Percentiles rank a stretch among this genome's conserved stretches.
These are phyloP conservation scores for Paecilomyces variotii DNA, from an alignment of 2,329 filamentous ascomycete species.

Conservation along the genomic window DNA sequence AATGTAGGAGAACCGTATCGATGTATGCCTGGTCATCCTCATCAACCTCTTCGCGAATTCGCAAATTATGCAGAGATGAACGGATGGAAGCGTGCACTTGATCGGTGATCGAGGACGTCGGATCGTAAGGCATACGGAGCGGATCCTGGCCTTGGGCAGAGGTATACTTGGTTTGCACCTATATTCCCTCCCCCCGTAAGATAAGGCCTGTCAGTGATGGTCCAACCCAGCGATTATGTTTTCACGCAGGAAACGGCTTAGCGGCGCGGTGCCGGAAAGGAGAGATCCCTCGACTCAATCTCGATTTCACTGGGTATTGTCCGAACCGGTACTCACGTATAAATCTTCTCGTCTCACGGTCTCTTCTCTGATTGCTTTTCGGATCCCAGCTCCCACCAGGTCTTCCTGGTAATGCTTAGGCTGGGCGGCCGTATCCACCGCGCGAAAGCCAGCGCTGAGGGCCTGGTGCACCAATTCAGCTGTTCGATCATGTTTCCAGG, in stretches of 20 bases:
- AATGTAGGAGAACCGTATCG: slow-evolving; percentile 53
- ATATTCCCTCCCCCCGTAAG: background rate
- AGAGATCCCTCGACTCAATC: background rate
- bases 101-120: slow-evolving; percentile 48
- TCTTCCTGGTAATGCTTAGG: slow-evolving; percentile 70
- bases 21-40: slow-evolving; percentile 45
- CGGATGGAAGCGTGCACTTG: slow-evolving; percentile 61
- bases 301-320: background rate
- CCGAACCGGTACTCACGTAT: slow-evolving; percentile 44
- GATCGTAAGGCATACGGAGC: slow-evolving; percentile 55
- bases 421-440: slow-evolving; percentile 70
- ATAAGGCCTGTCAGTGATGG: background rate
- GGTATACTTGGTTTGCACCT: slow-evolving; percentile 82
- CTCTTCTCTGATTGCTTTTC: slow-evolving; percentile 51
- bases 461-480: slow-evolving; percentile 61
- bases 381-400: slow-evolving; percentile 60
- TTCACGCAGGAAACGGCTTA: background rate
- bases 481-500: slow-evolving; percentile 72
- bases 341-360: slow-evolving; percentile 53
- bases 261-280: background rate
- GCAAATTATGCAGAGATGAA: slow-evolving; percentile 59
- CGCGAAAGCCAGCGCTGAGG: slow-evolving; percentile 60
- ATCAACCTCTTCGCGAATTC: slow-evolving; percentile 17
- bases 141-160: slow-evolving; percentile 55
- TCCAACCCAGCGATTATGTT: background rate